Evolutionary conservation across 495 filamentous ascomycete genomes (phyloP), one percentile per base, ranked within the genome.

Genomic region (Hyaloscypha variabilis): DNA sequence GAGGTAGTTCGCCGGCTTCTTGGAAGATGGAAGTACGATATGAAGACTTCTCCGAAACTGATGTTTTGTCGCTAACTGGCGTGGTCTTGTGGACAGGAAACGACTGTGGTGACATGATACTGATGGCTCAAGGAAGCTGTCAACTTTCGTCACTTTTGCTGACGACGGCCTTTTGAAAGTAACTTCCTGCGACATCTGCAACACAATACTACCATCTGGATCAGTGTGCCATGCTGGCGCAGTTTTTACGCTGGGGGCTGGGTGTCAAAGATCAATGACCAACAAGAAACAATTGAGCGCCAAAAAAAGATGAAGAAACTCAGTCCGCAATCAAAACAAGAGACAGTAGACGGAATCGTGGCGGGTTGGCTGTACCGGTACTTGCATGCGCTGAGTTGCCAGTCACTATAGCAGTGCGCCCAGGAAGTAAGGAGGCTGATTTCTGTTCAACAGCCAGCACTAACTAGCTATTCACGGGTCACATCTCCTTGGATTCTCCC

Each of bases 291-390:
- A 6, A 24, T 0, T 14, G 23, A n/a, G 10, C 1, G 30, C n/a
- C 14, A 19, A 21, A 31, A 46, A 58, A n/a, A 58, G 42, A 36
- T 21, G 30, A 64, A 6, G 24, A 64, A 54, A 36, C 36, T 29
- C 26, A 58, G 55, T 30, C 42, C 29, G 53, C 30, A 36, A 58
- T 58, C n/a, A 54, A 26, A 54, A 54, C 51, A 54, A 54, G 51
- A 54, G 14, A 54, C 19, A 46, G 39, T 4, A 17, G 39, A 46
- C 17, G 14, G 39, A 46, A 46, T 4, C 4, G 39, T 17, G 17
- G 14, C 13, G 11, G 11, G 39, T n/a, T 46, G 39, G 39, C 31
- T 34, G 31, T 17, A 46, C n/a, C n/a, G n/a, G n/a, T n/a, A n/a
- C n/a, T n/a, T n/a, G n/a, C n/a, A n/a, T n/a, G n/a, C n/a, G n/a